Evolutionary conservation across 306 rosid species (phyloP).

Genomic region (Castanea crenata): DNA sequence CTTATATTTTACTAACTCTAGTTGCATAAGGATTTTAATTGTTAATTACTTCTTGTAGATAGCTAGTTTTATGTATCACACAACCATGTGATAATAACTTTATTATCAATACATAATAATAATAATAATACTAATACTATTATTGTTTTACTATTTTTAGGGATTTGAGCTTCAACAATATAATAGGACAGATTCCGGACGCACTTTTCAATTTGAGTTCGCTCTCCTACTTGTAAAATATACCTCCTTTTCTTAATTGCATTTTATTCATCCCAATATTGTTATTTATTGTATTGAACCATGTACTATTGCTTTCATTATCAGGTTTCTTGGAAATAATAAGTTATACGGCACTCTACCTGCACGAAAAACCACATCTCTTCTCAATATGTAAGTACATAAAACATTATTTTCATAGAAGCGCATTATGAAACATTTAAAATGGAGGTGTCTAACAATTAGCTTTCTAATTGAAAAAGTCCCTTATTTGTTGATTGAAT

Average conservation of each 20-base stretch:
- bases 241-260: background rate
- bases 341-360: conserved; percentile 57
- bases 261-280: too few species aligned
- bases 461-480: too few species aligned
- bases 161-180: conserved; percentile 41
- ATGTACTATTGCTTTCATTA: too few species aligned
- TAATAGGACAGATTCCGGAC: conserved; percentile 42
- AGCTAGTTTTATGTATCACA: background rate
- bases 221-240: conserved; percentile 59
- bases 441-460: too few species aligned
- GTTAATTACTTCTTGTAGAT: too few species aligned
- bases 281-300: too few species aligned
- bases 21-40: too few species aligned
- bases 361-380: conserved; percentile 37
- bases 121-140: background rate
- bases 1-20: background rate
- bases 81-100: too few species aligned
- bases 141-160: conserved; percentile 29
- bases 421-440: too few species aligned
- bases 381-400: conserved; percentile 53
- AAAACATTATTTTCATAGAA: background rate
- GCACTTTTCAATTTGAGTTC: conserved; percentile 62
- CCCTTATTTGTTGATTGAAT: too few species aligned
- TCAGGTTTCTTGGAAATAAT: too few species aligned
- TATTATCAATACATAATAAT: too few species aligned